Base-by-base conservation (phyloP, 768 basidiomycete species). In the Leucocoprinus leucothites region DNA sequence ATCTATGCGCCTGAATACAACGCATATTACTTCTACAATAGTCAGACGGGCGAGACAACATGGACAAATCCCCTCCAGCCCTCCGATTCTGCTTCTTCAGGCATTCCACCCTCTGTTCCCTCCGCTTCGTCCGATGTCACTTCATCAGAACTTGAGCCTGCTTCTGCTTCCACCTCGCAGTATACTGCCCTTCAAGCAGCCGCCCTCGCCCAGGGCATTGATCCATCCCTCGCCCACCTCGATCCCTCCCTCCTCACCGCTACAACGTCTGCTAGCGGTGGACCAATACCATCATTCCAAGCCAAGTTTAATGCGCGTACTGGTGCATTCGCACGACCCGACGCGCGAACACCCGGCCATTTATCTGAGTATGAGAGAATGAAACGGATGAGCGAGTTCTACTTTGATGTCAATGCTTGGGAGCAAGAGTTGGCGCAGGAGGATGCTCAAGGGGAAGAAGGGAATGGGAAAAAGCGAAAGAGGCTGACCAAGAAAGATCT, bases 1-100 rank as follows among this genome's bases (percentile, higher is more conserved):
- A 79, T 94, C 26, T 93, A 78, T 71, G 85, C 90, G 1, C 82
- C 89, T 1, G 76, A 85, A 58, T 82, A 89, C 73, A 87, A 81
- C 68, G 78, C 88, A 9, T 94, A 94, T 71, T 94, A 94, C 69
- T 94, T 92, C 74, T 89, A 78, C 77, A 94, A 92, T 69, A 55
- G 82, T 9, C 67, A 71, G 57, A 91, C 91, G 0, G 76, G 85
- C 51, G 83, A 92, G 71, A 93, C 91, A 16, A 93, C 91, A 2
- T 93, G 91, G 91, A 72, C 74, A 25, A 93, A 93, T 63, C 91
- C 91, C 9, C 74, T 94, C 38, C 73, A 81, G 42, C 70, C 70
- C 16, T 47, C 63, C 42, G 61, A 61, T n/a, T 51, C 57, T 31
- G n/a, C 56, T 38, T 41, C 53, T 24, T 41, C 48, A 31, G 21